A percentile compares a stretch with the other conserved stretches of the same genome.
phyloP scores from a whole-genome alignment of 2,329 filamentous ascomycete genomes.

The Huntiella bhutanensis region DNA sequence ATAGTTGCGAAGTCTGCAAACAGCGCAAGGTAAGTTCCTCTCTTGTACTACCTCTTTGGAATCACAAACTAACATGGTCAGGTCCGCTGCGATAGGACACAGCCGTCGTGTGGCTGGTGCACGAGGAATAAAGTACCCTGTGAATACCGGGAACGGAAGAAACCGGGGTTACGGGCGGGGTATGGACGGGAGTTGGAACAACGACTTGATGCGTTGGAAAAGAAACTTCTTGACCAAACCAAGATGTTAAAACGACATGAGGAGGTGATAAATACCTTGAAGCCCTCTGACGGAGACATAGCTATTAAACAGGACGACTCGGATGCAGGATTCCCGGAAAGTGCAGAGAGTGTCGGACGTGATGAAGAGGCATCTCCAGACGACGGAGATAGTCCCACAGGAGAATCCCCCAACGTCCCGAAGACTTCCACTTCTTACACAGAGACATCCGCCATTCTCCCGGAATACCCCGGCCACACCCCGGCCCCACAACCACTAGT shows the following conservation, averaged over 20 bases:
- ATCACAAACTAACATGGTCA: conserved; percentile 15
- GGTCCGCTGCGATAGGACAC: conserved; percentile 59
- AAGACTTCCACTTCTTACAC: not conserved
- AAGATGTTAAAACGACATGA: conserved; percentile 45
- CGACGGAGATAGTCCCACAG: not conserved
- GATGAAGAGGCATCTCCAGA: not conserved
- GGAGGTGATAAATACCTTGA: not conserved
- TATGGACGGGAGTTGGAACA: conserved; percentile 59
- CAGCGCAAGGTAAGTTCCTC: conserved; percentile 49
- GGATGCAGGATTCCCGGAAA: not conserved
- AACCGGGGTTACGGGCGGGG: conserved; percentile 44
- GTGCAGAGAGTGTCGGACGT: not conserved
- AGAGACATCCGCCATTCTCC: not conserved
- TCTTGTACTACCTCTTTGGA: not conserved
- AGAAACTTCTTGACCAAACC: conserved; percentile 44
- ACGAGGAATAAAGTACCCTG: conserved; percentile 42
- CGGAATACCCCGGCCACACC: conserved; percentile 8
- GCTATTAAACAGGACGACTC: no score
- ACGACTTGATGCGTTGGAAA: conserved; percentile 49
- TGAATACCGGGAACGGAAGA: conserved; percentile 52
- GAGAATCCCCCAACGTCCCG: not conserved
- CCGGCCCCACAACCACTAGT: not conserved
- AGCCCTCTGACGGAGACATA: no score
- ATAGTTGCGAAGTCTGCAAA: conserved; percentile 60
- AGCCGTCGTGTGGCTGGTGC: conserved; percentile 54